Base-by-base conservation (phyloP, 306 rosid genomes). In the Quercus cerris region DNA sequence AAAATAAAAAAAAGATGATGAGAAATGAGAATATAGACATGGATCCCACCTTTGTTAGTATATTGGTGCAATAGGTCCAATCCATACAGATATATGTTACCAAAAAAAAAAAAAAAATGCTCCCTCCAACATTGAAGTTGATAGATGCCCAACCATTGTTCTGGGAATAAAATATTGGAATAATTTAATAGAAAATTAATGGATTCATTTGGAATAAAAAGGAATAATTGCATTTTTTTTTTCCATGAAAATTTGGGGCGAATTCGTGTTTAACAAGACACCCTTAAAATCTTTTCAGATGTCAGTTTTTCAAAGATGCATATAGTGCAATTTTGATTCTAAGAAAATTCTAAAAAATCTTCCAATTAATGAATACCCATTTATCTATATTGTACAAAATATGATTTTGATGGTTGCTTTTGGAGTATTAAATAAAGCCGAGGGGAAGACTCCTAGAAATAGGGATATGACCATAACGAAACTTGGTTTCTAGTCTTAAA, bases 41-140 rank as follows among this genome's bases (percentile, higher is more conserved):
- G 54, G 70, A 38, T 54, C 75, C 62, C 58, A 73, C 25, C 51
- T 20, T 77, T 81, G 76, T 76, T 62, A 41, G n/a, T 28, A 23
- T 51, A 52, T 77, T 77, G 73, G 63, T 49, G 75, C 41, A 33
- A 41, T 30, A 18, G 10, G 69, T 49, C 83, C 78, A 73, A 22
- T 64, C 49, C 44, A 78, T 70, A 22, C 44, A 19, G 1, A 17
- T 20, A 51, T 28, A 28, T 27, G 9, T 1, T 12, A 2, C 1
- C 25, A 58, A 41, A 58, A n/a, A 8, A 23, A 23, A 41, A 38
- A 41, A 2, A 8, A 38, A 38, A 7, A 38, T 7, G 3, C 46
- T 8, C 12, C 46, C 12, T 2, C 41, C 3, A 27, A 70, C 51
- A n/a, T 75, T 64, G n/a, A 76, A 73, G 57, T 70, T 33, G 77